Conservation (phyloP, 2,329 filamentous ascomycete species). For the Macrophomina tecta region DNA sequence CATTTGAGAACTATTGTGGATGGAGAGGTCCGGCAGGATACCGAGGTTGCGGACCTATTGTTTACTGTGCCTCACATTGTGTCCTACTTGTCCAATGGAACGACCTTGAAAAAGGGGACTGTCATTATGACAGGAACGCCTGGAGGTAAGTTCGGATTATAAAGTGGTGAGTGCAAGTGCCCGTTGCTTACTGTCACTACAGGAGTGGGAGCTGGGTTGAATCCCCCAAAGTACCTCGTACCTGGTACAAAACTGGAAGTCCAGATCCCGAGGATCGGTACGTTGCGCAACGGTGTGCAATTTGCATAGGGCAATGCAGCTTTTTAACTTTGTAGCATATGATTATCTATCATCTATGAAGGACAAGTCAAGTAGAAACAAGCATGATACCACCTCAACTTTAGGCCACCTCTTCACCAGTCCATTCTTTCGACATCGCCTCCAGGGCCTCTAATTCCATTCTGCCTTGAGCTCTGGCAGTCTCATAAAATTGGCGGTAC, state of each 20-base stretch:
- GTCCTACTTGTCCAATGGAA: slow-evolving; percentile 54
- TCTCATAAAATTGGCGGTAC: background rate
- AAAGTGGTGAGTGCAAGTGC: slow-evolving; percentile 42
- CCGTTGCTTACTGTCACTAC: slow-evolving; percentile 16
- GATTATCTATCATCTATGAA: too few species aligned
- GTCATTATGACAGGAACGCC: slow-evolving; percentile 58
- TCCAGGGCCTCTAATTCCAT: background rate
- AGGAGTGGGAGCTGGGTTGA: slow-evolving; percentile 51
- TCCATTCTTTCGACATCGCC: background rate
- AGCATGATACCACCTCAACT: too few species aligned
- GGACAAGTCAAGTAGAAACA: too few species aligned
- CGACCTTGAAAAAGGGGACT: slow-evolving; percentile 53
- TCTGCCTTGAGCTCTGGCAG: background rate
- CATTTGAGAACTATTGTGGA: slow-evolving; percentile 56
- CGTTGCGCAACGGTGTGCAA: slow-evolving; percentile 41
- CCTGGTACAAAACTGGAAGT: slow-evolving; percentile 44
- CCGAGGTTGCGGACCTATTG: slow-evolving; percentile 48
- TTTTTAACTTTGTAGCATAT: too few species aligned
- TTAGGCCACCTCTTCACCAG: too few species aligned
- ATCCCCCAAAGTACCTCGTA: slow-evolving; percentile 43
- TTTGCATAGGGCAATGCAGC: slow-evolving; percentile 31
- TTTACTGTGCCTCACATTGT: slow-evolving; percentile 55
- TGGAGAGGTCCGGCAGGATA: slow-evolving; percentile 54
- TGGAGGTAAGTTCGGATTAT: slow-evolving; percentile 43
- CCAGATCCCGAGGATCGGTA: slow-evolving; percentile 39